Evolutionary conservation across 2,329 filamentous ascomycete species (phyloP).

Genomic region (Fusarium verrucosum): DNA sequence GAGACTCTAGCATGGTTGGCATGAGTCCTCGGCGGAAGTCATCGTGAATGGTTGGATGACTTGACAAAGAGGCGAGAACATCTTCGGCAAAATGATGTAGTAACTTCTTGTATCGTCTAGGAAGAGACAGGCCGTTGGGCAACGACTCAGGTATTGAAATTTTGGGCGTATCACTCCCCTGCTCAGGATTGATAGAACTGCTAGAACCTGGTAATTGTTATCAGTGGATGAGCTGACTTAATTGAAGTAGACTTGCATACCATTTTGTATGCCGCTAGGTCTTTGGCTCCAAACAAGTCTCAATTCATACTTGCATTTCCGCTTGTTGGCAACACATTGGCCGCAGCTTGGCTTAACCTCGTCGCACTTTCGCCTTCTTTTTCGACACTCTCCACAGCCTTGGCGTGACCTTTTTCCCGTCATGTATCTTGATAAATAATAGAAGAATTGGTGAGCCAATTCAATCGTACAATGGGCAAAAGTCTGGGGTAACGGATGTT

Average conservation of each 20-base stretch:
- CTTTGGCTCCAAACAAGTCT: slow-evolving; percentile 39
- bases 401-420: slow-evolving; percentile 39
- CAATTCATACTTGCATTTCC: slow-evolving; percentile 40
- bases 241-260: background rate
- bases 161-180: background rate
- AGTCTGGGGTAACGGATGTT: background rate
- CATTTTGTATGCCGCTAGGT: background rate
- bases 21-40: slow-evolving; percentile 42
- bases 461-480: background rate
- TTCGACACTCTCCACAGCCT: slow-evolving; percentile 45
- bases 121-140: slow-evolving; percentile 38
- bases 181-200: background rate
- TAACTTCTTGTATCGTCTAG: slow-evolving; percentile 35
- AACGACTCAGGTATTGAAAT: slow-evolving; percentile 27
- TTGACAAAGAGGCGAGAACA: slow-evolving; percentile 42
- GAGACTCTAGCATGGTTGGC: slow-evolving; percentile 41
- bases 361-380: slow-evolving; percentile 44
- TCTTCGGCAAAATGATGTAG: slow-evolving; percentile 42
- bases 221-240: rapidly evolving
- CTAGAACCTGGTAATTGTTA: background rate
- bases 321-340: slow-evolving; percentile 27
- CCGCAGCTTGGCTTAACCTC: slow-evolving; percentile 42
- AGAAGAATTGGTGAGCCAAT: background rate
- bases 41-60: slow-evolving; percentile 41
- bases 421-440: slow-evolving; percentile 15